These are phyloP conservation scores for Ophidiomyces ophidiicola DNA, from an alignment of 2,329 filamentous ascomycete species.

Conservation along the genomic window DNA sequence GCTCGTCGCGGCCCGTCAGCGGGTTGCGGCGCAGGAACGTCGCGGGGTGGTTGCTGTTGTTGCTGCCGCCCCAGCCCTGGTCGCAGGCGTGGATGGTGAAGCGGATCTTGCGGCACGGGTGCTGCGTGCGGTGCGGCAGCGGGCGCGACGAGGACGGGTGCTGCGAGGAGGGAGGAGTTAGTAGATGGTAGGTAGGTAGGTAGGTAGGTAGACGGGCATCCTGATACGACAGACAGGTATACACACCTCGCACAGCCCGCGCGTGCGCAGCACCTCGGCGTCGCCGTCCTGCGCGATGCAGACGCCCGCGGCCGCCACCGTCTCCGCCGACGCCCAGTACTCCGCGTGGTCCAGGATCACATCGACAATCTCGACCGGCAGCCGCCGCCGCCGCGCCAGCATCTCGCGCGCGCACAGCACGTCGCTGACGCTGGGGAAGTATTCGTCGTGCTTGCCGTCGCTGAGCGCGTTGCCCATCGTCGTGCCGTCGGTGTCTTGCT, in stretches of 20 bases:
- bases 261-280: constrained; percentile 25
- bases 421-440: constrained; percentile 22
- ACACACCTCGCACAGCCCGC: constrained; percentile 27
- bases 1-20: not conserved
- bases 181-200: no score
- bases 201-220: not conserved
- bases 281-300: constrained; percentile 25
- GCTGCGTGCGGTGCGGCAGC: constrained; percentile 25
- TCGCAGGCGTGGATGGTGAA: constrained; percentile 28
- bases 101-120: constrained; percentile 31
- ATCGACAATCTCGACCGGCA: constrained; percentile 31
- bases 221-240: not conserved
- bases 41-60: constrained; percentile 5
- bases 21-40: no score
- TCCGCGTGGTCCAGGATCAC: constrained; percentile 30
- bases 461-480: no score
- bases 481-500: not conserved
- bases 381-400: constrained; percentile 17
- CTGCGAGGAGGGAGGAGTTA: constrained; percentile 25
- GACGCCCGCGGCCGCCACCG: constrained; percentile 16
- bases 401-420: constrained; percentile 26
- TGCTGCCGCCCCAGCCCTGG: constrained; percentile 23
- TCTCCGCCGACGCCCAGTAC: constrained; percentile 19
- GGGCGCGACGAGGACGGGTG: constrained; percentile 28
- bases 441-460: no score